Evolutionary conservation across 2,329 filamentous ascomycete genomes (phyloP).

Genomic region (Hysterium pulicare): DNA sequence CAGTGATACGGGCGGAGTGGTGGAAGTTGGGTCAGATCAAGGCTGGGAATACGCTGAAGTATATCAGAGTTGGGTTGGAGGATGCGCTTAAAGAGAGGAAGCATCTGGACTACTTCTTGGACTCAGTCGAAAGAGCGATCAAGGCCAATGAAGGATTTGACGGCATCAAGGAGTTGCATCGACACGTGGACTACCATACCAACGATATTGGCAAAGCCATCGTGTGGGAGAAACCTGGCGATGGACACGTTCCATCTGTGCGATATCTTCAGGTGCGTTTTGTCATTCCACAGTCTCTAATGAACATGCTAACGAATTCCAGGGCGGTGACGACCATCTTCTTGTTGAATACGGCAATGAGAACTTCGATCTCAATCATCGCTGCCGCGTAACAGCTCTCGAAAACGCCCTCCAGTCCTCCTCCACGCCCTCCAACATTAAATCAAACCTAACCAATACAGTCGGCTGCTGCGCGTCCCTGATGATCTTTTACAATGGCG

Average conservation of each 20-base stretch:
- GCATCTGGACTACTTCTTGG: slow-evolving; percentile 45
- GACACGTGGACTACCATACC: slow-evolving; percentile 24
- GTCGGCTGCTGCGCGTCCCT: slow-evolving; percentile 50
- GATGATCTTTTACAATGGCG: slow-evolving; percentile 42
- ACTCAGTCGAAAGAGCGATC: slow-evolving; percentile 41
- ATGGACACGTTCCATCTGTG: slow-evolving; percentile 20
- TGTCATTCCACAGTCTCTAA: background rate
- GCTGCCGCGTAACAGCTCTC: slow-evolving; percentile 54
- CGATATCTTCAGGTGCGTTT: slow-evolving; percentile 15
- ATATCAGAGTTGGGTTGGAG: slow-evolving; percentile 50
- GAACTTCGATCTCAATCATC: slow-evolving; percentile 55
- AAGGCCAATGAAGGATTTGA: slow-evolving; percentile 15
- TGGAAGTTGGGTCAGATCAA: slow-evolving; percentile 63
- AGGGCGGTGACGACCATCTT: slow-evolving; percentile 46
- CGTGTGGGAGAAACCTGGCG: slow-evolving; percentile 25
- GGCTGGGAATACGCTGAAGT: slow-evolving; percentile 55
- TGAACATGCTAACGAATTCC: slow-evolving; percentile 3
- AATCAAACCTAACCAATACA: slow-evolving; percentile 47
- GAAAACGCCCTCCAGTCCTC: slow-evolving; percentile 46
- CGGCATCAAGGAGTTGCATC: slow-evolving; percentile 21
- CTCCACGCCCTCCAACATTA: slow-evolving; percentile 37
- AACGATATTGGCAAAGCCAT: slow-evolving; percentile 25
- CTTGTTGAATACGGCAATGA: slow-evolving; percentile 58
- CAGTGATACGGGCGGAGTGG: slow-evolving; percentile 55
- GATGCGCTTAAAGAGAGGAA: slow-evolving; percentile 48